phyloP scores from a whole-genome alignment of 2,329 filamentous ascomycete genomes.

The Penicillium olsonii region DNA sequence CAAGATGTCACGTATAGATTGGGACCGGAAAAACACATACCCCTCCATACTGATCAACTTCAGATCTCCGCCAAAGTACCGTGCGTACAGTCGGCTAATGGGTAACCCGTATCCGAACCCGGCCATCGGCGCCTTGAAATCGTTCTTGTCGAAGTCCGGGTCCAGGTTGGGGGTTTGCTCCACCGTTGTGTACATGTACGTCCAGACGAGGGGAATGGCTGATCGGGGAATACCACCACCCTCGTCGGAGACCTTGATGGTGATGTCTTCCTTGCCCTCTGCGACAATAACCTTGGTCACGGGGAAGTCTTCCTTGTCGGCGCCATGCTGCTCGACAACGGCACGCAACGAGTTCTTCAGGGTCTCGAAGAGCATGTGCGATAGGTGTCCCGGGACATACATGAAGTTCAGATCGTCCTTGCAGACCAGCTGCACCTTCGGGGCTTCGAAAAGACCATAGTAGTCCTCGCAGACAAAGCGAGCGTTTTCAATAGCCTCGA shows the following conservation, averaged over 20 bases:
- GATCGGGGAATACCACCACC: conserved; percentile 92
- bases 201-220: conserved; percentile 97
- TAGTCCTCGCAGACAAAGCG: conserved; percentile 99
- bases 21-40: conserved; percentile 56
- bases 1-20: not conserved
- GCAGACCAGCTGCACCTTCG: conserved; percentile 95
- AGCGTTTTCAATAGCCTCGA: conserved; percentile 97
- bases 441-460: conserved; percentile 94
- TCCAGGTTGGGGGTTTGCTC: conserved; percentile 93
- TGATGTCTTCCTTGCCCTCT: conserved; percentile 97
- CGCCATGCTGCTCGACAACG: conserved; percentile 91
- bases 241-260: conserved; percentile 96
- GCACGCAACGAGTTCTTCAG: conserved; percentile 97
- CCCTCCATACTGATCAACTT: conserved; percentile 99
- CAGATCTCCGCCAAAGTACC: conserved; percentile 95
- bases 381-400: conserved; percentile 98
- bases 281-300: conserved; percentile 97
- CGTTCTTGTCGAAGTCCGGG: conserved; percentile 97
- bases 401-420: conserved; percentile 95
- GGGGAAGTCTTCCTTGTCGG: conserved; percentile 94
- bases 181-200: conserved; percentile 99
- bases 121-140: conserved; percentile 99
- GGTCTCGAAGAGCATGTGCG: conserved; percentile 99
- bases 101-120: conserved; percentile 98
- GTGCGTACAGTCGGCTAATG: conserved; percentile 88